phyloP scores from a whole-genome alignment of 2,329 filamentous ascomycete genomes.

The Cercospora berteroae region DNA sequence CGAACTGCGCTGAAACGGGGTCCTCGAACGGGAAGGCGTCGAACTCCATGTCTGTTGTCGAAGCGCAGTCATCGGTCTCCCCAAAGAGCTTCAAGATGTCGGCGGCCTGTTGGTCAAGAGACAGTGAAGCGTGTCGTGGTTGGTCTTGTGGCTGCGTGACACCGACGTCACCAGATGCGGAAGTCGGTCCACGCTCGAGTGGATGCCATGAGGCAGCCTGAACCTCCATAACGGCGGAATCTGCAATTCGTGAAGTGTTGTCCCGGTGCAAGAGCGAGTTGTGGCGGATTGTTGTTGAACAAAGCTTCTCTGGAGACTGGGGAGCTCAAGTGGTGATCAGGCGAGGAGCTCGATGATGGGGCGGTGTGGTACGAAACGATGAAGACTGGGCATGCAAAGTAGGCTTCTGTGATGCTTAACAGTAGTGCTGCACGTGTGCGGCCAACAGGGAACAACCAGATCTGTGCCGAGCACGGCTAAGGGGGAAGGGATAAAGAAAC shows the following conservation, averaged over 20 bases:
- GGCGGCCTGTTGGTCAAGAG: conserved; percentile 25
- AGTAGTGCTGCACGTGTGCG: conserved; percentile 19
- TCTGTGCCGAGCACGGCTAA: conserved; percentile 4
- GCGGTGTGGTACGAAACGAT: conserved; percentile 29
- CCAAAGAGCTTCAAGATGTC: conserved; percentile 20
- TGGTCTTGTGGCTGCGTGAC: conserved; percentile 21
- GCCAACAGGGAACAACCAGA: conserved; percentile 8
- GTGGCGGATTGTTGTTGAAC: conserved; percentile 5
- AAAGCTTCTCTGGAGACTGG: conserved; percentile 9
- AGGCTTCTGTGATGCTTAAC: conserved; percentile 23
- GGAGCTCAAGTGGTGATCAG: conserved; percentile 20
- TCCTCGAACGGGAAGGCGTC: conserved; percentile 19
- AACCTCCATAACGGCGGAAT: conserved; percentile 18
- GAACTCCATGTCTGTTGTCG: conserved; percentile 17
- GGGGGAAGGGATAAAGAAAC: conserved; percentile 17
- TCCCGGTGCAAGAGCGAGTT: background rate
- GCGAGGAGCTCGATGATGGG: conserved; percentile 21
- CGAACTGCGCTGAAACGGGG: conserved; percentile 16
- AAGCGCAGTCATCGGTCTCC: conserved; percentile 12
- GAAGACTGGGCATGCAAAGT: conserved; percentile 23
- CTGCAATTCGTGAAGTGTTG: too few species aligned
- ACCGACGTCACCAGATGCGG: conserved; percentile 22
- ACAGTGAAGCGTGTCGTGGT: conserved; percentile 21
- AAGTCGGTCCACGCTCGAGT: conserved; percentile 18
- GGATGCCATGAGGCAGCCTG: conserved; percentile 19